These are phyloP conservation scores for Cutaneotrichosporon sp. DNA, from an alignment of 1,284 basidiomycete genomes.

Conservation along the genomic window DNA sequence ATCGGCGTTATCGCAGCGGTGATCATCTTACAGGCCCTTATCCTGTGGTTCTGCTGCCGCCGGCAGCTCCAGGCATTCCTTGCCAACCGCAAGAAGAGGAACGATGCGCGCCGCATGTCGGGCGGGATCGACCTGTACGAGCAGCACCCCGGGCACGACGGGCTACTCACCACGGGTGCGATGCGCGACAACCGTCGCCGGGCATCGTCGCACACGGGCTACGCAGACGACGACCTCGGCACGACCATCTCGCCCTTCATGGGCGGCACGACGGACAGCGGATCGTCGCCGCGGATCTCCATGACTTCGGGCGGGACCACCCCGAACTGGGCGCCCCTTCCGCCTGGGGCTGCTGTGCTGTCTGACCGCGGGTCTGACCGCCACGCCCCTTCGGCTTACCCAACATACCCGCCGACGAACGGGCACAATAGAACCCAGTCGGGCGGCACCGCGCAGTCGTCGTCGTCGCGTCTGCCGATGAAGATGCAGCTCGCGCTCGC, in stretches of 20 bases:
- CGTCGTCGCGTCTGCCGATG: background rate
- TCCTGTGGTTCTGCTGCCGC: slow-evolving; percentile 49
- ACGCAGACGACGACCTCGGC: slow-evolving; percentile 13
- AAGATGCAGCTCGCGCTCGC: slow-evolving; percentile 12
- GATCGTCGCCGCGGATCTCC: background rate
- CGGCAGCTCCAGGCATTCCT: slow-evolving; percentile 34
- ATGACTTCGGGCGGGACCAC: background rate
- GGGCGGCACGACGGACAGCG: slow-evolving; percentile 12
- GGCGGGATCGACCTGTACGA: slow-evolving; percentile 38
- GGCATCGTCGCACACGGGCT: slow-evolving; percentile 7
- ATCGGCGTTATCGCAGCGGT: slow-evolving; percentile 38
- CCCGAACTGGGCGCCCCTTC: background rate
- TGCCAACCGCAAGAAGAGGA: slow-evolving; percentile 36
- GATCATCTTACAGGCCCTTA: slow-evolving; percentile 31
- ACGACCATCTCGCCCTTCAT: slow-evolving; percentile 43
- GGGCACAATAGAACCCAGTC: background rate
- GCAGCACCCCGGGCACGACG: background rate
- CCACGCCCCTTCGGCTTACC: background rate
- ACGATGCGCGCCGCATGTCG: slow-evolving; percentile 25
- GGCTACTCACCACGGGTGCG: background rate
- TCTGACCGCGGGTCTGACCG: background rate
- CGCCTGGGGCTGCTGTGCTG: background rate
- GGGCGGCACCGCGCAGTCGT: background rate
- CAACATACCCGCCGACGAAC: background rate
- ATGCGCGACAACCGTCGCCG: slow-evolving; percentile 11